Base-by-base conservation (phyloP, 2,329 filamentous ascomycete genomes). In the Calonectria hongkongensis region DNA sequence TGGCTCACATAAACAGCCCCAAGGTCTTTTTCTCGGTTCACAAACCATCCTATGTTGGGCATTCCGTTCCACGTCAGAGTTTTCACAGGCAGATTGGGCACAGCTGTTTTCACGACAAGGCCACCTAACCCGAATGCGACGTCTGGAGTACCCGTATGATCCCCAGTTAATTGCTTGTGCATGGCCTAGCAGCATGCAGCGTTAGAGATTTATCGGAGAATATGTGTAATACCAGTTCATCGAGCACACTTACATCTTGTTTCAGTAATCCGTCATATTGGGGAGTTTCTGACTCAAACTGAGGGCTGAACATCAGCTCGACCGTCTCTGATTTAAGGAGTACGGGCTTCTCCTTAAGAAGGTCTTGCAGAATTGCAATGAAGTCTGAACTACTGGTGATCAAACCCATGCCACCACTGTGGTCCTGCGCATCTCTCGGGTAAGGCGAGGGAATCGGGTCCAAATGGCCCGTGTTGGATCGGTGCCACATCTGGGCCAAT, bases 11-110 rank as follows among this genome's bases (percentile, higher is more conserved):
- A 71, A 9, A 71, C 15, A 3, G 63, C 54, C n/a, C 69, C 69
- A 15, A 62, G 56, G 18, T 39, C 64, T 21, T 27, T 43, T 13
- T 71, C 54, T 28, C 69, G 63, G 27, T 71, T 67, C 4, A 71
- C 56, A 41, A 54, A 71, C 69, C 69, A 71, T n/a, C 69, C 64
- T 36, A 71, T 71, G 27, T 71, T 71, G 12, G 69, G 69, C 69
- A 71, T 71, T 47, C 69, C 64, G 50, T 71, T 71, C 69, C 69
- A 71, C 6, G 69, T 60, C 25, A 71, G 39, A 28, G 69, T 71
- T n/a, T 54, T 54, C 25, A 43, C 54, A 6, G 69, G 69, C 15
- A 71, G 69, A 56, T 67, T 71, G 33, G 69, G 69, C n/a, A 67
- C 64, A 2, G 50, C 47, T 2, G 27, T 33, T 7, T 45, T 54